These are phyloP conservation scores for Alternaria brassicicola DNA, from an alignment of 2,329 filamentous ascomycete genomes.

Conservation along the genomic window DNA sequence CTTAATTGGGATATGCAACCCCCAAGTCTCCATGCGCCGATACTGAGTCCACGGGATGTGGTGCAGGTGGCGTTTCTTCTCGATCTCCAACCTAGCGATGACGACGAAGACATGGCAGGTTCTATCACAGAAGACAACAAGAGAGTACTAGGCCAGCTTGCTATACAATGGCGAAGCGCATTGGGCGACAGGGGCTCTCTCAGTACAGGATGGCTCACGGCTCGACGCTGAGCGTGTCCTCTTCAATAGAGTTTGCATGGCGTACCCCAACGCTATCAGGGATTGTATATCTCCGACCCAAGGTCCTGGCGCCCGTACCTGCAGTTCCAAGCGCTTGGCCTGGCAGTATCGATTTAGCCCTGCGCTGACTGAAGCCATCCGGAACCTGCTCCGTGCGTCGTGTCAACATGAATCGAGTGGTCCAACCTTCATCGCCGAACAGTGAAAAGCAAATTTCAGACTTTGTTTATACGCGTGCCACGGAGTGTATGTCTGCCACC, in stretches of 20 bases:
- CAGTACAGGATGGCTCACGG: constrained; percentile 77
- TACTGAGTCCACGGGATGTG: constrained; percentile 66
- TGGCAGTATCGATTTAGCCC: neutral
- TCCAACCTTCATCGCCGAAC: neutral
- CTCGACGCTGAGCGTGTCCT: constrained; percentile 37
- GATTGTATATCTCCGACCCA: constrained; percentile 3
- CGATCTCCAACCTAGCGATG: constrained; percentile 59
- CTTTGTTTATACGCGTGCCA: neutral
- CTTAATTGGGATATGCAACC: constrained; percentile 61
- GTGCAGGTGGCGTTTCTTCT: constrained; percentile 69
- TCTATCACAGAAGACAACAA: constrained; percentile 47
- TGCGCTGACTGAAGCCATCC: constrained; percentile 1
- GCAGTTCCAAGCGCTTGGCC: constrained; percentile 7
- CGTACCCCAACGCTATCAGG: neutral
- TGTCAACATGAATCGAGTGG: constrained; percentile 3
- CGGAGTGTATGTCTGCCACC: neutral
- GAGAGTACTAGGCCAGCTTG: constrained; percentile 77
- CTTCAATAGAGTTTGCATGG: constrained; percentile 8
- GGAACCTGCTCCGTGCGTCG: constrained; percentile 1
- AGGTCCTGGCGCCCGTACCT: constrained; percentile 10
- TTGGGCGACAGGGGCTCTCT: constrained; percentile 90
- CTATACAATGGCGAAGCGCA: constrained; percentile 84
- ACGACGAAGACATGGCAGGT: constrained; percentile 51
- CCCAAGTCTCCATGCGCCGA: constrained; percentile 49
- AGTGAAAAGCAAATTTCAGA: constrained; percentile 3